phyloP scores from a whole-genome alignment of 2,329 filamentous ascomycete genomes.

The Lachnum nothofagi region DNA sequence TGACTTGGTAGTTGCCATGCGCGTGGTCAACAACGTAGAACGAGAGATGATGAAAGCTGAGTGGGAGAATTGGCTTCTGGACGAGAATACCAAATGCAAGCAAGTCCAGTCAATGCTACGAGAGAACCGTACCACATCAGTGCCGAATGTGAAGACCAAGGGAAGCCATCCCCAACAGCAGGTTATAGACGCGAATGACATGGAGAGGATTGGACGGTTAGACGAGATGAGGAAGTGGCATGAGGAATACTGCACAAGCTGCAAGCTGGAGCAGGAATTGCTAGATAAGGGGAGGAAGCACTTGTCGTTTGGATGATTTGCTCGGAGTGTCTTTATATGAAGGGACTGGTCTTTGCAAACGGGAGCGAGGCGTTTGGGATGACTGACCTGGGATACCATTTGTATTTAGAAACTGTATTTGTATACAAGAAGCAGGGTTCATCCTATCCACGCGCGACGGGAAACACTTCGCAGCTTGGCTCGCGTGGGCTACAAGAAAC shows the following conservation, averaged over 20 bases:
- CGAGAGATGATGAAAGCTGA: conserved; percentile 78
- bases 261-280: conserved; percentile 35
- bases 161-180: conserved; percentile 18
- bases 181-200: conserved; percentile 19
- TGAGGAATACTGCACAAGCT: conserved; percentile 58
- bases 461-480: no score
- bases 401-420: not conserved
- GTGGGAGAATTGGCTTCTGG: conserved; percentile 87
- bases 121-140: conserved; percentile 25
- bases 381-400: not conserved
- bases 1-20: conserved; percentile 83
- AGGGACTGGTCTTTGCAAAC: not conserved
- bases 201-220: conserved; percentile 32
- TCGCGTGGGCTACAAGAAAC: no score
- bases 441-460: no score
- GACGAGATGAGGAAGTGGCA: conserved; percentile 52
- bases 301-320: conserved; percentile 25
- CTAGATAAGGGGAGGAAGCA: conserved; percentile 20
- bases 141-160: conserved; percentile 27
- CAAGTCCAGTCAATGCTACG: conserved; percentile 49
- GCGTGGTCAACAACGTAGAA: conserved; percentile 85
- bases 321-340: not conserved
- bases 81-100: conserved; percentile 72
- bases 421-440: no score
- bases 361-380: conserved; percentile 1